Evolutionary conservation across 148 eudicot genomes (phyloP), one percentile per base, ranked within the genome.

Genomic region (Spergularia bocconei): DNA sequence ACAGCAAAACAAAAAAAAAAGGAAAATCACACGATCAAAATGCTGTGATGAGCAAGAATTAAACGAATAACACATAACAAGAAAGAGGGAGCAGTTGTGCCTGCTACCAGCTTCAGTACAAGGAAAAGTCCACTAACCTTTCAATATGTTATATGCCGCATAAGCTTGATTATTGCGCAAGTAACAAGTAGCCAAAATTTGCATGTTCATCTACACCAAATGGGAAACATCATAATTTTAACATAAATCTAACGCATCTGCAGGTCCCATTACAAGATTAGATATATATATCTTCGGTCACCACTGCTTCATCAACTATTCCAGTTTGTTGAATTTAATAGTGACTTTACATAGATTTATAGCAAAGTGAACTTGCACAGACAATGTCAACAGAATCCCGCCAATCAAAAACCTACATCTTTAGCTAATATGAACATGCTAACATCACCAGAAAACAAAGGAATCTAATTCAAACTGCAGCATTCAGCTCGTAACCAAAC

Each of bases 161-260:
- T 92, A 90, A 54, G 97, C 87, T 86, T 96, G 99, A 85, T 89
- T 86, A 82, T 85, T 89, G 60, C 84, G 93, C 87, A 96, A 81
- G 84, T 91, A 96, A 80, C 99, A 92, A 58, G 78, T 84, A 63
- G 99, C 98, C 78, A 92, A 78, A 76, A 92, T 79, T 76, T 96
- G 97, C 85, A 86, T 79, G 82, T 96, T 89, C 72, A 81, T 89
- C 99, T 96, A 86, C 83, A 87, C 75, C 72, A 50, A 57, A 16
- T 25, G 61, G 3, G 36, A 60, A 13, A 19, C 17, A 66, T 60
- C 39, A 52, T 11, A 68, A 15, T 50, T 0, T 7, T 12, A 14
- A 53, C 29, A 41, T 11, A 75, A 77, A 60, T 23, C 36, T 11
- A 50, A 75, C 16, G 19, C 68, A 71, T 5, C 14, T 58, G 47